A percentile compares a stretch with the other conserved stretches of the same genome.
These are phyloP conservation scores for Pestalotiopsis sp. DNA, from an alignment of 2,329 filamentous ascomycete genomes.

Conservation along the genomic window DNA sequence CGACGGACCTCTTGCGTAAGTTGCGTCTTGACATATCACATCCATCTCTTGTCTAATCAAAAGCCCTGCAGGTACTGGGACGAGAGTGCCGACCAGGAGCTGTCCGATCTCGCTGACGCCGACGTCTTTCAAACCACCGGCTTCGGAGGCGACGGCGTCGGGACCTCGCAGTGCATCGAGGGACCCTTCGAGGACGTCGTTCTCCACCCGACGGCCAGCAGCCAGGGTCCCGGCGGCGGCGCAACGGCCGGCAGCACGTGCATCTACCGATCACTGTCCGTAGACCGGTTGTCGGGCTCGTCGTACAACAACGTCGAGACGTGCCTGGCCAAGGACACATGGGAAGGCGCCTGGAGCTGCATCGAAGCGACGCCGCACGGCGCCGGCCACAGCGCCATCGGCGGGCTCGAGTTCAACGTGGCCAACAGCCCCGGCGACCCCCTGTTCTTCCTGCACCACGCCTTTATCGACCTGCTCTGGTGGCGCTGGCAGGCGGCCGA, in stretches of 20 bases:
- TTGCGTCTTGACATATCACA: background rate
- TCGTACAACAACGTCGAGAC: constrained; percentile 8
- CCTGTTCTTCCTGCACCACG: constrained; percentile 38
- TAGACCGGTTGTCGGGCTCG: background rate
- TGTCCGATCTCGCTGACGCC: background rate
- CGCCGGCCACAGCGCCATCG: background rate
- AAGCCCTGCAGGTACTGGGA: background rate
- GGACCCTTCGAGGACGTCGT: constrained; percentile 3
- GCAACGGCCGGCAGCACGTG: constrained; percentile 3
- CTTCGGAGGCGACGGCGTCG: constrained; percentile 8
- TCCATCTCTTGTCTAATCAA: no score
- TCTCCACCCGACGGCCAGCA: background rate
- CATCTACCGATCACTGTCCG: background rate
- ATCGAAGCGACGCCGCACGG: background rate
- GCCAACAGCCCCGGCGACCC: constrained; percentile 28
- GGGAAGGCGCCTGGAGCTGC: constrained; percentile 9
- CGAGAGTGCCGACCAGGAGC: background rate
- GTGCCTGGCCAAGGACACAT: constrained; percentile 3
- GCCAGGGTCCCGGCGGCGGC: background rate
- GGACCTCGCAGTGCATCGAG: background rate
- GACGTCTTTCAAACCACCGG: constrained; percentile 1
- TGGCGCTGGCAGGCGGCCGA: constrained; percentile 30
- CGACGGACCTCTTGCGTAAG: constrained; percentile 7
- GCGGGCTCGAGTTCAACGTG: background rate
- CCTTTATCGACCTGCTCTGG: constrained; percentile 30